Conservation (phyloP, 306 rosid species). For the Malus asiatica region DNA sequence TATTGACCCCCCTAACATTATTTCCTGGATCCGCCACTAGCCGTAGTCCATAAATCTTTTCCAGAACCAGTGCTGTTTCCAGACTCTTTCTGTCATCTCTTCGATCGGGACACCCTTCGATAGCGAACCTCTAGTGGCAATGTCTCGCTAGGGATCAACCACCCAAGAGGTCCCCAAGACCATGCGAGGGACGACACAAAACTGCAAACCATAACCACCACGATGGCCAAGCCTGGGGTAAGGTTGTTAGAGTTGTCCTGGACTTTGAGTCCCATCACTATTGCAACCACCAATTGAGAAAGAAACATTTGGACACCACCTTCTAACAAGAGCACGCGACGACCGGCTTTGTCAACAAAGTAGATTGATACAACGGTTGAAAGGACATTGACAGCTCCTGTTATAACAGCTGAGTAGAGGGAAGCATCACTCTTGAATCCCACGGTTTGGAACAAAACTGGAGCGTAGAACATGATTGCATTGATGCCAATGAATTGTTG, state of each 20-base stretch:
- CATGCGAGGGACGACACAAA: conserved; percentile 66
- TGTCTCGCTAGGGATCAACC: conserved; percentile 77
- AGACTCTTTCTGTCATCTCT: conserved; percentile 65
- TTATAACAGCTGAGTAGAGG: conserved; percentile 62
- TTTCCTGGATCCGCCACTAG: too few species aligned
- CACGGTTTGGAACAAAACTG: conserved; percentile 55
- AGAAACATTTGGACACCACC: conserved; percentile 71
- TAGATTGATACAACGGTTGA: conserved; percentile 61
- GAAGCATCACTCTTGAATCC: conserved; percentile 63
- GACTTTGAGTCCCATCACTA: conserved; percentile 44
- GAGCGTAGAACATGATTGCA: conserved; percentile 86
- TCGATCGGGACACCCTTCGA: conserved; percentile 68
- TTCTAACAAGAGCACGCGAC: conserved; percentile 46
- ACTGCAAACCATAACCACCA: conserved; percentile 47
- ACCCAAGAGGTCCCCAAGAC: conserved; percentile 85
- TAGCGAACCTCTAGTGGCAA: conserved; percentile 66
- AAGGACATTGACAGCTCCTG: conserved; percentile 57
- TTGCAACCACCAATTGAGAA: conserved; percentile 54
- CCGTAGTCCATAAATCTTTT: conserved; percentile 44
- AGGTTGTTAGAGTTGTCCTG: conserved; percentile 31
- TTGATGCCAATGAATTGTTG: conserved; percentile 82
- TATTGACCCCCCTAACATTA: too few species aligned
- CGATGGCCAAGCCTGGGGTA: conserved; percentile 27
- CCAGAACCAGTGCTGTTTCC: conserved; percentile 82
- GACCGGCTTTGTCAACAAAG: conserved; percentile 54